A percentile compares a stretch with the other conserved stretches of the same genome.
Conservation (phyloP, 495 filamentous ascomycete genomes). For the Halenospora varia region DNA sequence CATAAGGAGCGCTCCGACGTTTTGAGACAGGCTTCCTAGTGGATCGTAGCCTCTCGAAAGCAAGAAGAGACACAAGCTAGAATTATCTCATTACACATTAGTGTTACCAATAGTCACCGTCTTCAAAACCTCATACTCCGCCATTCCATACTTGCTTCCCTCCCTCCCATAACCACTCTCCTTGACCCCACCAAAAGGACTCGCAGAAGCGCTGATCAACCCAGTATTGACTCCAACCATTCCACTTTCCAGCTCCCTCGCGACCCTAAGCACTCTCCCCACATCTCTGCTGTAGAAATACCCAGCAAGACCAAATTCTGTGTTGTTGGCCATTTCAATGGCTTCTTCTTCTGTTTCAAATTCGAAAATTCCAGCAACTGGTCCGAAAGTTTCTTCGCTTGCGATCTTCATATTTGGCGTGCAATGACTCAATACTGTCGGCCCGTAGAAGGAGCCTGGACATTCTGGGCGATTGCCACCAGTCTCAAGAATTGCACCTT, state of each 20-base stretch:
- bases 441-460: constrained; percentile 65
- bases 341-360: constrained; percentile 82
- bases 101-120: not conserved
- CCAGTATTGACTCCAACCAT: constrained; percentile 86
- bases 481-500: constrained; percentile 52
- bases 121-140: constrained; percentile 5
- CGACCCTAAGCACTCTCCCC: constrained; percentile 64
- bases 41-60: too few species aligned
- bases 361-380: constrained; percentile 69
- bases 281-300: constrained; percentile 78
- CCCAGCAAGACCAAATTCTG: constrained; percentile 73
- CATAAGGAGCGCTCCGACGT: too few species aligned
- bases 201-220: not conserved
- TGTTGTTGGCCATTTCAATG: constrained; percentile 66
- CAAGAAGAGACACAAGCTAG: too few species aligned
- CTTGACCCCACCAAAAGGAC: constrained; percentile 11
- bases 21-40: too few species aligned
- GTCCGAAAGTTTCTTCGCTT: constrained; percentile 80
- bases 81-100: not conserved
- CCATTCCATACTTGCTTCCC: constrained; percentile 8
- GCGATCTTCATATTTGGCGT: constrained; percentile 71
- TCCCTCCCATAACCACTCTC: constrained; percentile 12
- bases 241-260: constrained; percentile 73
- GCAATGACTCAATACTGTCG: constrained; percentile 71
- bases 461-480: constrained; percentile 29